Percentiles rank a stretch among this genome's conserved stretches.
phyloP scores from a whole-genome alignment of 306 rosid genomes.

The Trichosanthes cucumerina region DNA sequence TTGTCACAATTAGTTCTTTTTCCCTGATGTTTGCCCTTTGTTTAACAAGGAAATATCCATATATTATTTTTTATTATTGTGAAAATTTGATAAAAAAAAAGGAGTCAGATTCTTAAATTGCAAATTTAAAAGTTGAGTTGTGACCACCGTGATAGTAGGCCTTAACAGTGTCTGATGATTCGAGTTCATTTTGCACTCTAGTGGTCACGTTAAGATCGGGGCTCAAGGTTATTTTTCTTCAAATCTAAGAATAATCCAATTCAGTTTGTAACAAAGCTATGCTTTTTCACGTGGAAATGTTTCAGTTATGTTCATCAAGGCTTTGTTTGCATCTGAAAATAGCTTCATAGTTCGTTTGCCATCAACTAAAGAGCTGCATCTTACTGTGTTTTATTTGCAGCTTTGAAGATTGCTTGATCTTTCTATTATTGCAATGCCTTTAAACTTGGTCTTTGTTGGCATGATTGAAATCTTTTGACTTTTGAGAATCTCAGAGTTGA shows the following conservation, averaged over 20 bases:
- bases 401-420: background rate
- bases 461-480: background rate
- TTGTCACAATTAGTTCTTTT: conserved; percentile 6
- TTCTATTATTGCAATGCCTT: background rate
- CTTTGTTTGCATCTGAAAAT: too few relatives aligned
- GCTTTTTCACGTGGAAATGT: too few relatives aligned
- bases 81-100: background rate
- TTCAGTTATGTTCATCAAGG: too few relatives aligned
- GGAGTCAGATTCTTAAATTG: background rate
- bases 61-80: background rate
- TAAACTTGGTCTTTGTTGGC: background rate
- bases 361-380: too few relatives aligned
- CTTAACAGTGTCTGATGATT: background rate
- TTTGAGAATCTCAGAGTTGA: background rate
- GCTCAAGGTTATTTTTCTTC: too few relatives aligned
- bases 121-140: background rate
- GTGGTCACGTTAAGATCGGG: background rate
- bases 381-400: too few relatives aligned
- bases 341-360: too few relatives aligned
- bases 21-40: background rate
- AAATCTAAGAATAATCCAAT: too few relatives aligned
- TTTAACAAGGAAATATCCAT: background rate
- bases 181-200: background rate
- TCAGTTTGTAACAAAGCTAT: too few relatives aligned
- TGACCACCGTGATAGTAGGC: background rate